A percentile compares a stretch with the other conserved stretches of the same genome.
phyloP scores from a whole-genome alignment of 1,139 yeast genomes.

The Yamadazyma sp. region DNA sequence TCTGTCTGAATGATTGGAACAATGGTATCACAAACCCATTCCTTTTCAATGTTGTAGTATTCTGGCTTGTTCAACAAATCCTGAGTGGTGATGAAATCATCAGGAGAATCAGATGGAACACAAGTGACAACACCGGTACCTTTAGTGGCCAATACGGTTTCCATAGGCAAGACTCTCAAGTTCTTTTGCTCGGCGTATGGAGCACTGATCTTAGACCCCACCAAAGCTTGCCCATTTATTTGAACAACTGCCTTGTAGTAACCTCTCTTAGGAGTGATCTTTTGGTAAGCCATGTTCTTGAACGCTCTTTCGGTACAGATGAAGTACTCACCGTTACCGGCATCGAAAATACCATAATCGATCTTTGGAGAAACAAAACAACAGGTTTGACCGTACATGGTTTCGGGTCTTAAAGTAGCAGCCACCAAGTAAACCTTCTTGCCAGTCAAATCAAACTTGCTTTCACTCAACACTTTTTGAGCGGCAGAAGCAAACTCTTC shows the following conservation, averaged over 20 bases:
- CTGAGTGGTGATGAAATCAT: conserved; percentile 83
- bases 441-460: conserved; percentile 42
- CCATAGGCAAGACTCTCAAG: conserved; percentile 93
- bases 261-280: conserved; percentile 88
- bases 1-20: conserved; percentile 77
- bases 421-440: conserved; percentile 85
- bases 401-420: conserved; percentile 97
- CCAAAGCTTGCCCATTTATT: conserved; percentile 69
- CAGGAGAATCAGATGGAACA: conserved; percentile 98
- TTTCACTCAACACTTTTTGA: conserved; percentile 44
- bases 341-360: conserved; percentile 86
- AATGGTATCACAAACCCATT: conserved; percentile 81
- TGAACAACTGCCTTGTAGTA: conserved; percentile 58
- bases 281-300: conserved; percentile 96
- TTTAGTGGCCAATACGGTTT: conserved; percentile 88
- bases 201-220: conserved; percentile 86
- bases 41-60: conserved; percentile 79
- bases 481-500: conserved; percentile 64
- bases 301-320: conserved; percentile 96
- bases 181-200: conserved; percentile 75
- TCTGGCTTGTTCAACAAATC: conserved; percentile 91
- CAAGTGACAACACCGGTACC: conserved; percentile 99
- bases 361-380: conserved; percentile 97
- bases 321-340: conserved; percentile 73
- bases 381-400: conserved; percentile 98